These are phyloP conservation scores for Paramecium primaurelia DNA, from an alignment of 73 alveolate species.

Conservation along the genomic window DNA sequence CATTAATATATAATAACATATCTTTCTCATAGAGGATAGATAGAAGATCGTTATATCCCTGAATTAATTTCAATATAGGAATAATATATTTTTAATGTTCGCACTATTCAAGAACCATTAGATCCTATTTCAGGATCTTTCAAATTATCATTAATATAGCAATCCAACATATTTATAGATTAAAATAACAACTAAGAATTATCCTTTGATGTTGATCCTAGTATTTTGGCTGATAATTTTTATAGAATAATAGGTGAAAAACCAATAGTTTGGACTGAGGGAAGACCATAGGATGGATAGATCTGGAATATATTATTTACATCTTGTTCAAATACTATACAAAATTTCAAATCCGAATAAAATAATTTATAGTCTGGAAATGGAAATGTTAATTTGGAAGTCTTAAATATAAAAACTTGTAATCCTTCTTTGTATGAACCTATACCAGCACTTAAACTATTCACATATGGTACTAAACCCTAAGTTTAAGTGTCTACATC, in stretches of 20 bases:
- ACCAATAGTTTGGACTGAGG: constrained; percentile 22
- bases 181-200: neutral
- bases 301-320: neutral
- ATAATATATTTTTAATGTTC: neutral
- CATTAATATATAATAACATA: neutral
- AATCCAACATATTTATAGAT: neutral
- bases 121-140: constrained; percentile 14
- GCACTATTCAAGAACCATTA: neutral
- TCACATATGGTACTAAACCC: neutral
- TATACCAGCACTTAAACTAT: neutral
- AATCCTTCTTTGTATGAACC: neutral
- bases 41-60: neutral
- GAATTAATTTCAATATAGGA: neutral
- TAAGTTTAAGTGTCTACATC: neutral
- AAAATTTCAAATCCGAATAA: neutral
- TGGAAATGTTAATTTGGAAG: neutral
- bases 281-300: constrained; percentile 15
- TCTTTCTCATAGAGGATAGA: neutral
- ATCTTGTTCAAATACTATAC: neutral
- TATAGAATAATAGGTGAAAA: neutral
- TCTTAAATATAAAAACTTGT: neutral
- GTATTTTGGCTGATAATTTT: neutral
- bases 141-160: neutral
- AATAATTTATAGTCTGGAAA: neutral
- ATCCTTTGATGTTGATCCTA: neutral